Conservation (phyloP, 208 protist genomes). For the Crithidia bombi region DNA sequence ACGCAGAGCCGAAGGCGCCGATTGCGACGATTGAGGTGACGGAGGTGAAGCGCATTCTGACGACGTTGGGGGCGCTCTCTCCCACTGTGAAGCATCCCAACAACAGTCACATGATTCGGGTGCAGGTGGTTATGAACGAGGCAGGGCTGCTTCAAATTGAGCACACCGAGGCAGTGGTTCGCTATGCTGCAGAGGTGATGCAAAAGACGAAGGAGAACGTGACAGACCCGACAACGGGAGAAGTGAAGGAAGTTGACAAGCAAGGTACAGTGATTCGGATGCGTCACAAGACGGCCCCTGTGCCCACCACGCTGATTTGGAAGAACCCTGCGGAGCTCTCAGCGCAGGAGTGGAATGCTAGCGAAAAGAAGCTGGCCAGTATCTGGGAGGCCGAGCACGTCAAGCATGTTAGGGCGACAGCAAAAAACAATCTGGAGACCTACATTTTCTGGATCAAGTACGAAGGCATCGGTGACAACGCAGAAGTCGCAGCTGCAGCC, state of each 20-base stretch:
- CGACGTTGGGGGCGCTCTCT: conserved; percentile 41
- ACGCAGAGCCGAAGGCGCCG: conserved; percentile 4
- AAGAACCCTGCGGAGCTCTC: conserved; percentile 40
- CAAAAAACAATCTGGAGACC: conserved; percentile 86
- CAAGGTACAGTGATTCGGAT: conserved; percentile 37
- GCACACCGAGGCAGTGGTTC: conserved; percentile 60
- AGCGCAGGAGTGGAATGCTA: conserved; percentile 34
- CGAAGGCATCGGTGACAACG: conserved; percentile 69
- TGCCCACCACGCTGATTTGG: conserved; percentile 46
- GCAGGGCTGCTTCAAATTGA: conserved; percentile 72
- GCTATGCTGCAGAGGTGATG: conserved; percentile 68
- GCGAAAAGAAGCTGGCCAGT: conserved; percentile 42
- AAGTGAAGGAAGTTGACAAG: conserved; percentile 33
- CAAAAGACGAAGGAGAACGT: conserved; percentile 35
- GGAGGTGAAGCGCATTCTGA: conserved; percentile 54
- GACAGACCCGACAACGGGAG: conserved; percentile 23
- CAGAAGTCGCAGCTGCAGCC: conserved; percentile 19
- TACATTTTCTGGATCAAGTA: conserved; percentile 81
- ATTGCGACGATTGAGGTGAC: conserved; percentile 55
- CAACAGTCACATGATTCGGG: conserved; percentile 80
- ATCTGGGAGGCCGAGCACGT: conserved; percentile 62
- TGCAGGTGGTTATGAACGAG: conserved; percentile 77
- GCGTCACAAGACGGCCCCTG: conserved; percentile 32
- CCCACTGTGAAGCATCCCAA: conserved; percentile 64
- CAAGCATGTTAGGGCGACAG: conserved; percentile 58